Evolutionary conservation across 2,329 filamentous ascomycete species (phyloP), one percentile per base, ranked within the genome.

Genomic region (Trichoderma citrinoviride): DNA sequence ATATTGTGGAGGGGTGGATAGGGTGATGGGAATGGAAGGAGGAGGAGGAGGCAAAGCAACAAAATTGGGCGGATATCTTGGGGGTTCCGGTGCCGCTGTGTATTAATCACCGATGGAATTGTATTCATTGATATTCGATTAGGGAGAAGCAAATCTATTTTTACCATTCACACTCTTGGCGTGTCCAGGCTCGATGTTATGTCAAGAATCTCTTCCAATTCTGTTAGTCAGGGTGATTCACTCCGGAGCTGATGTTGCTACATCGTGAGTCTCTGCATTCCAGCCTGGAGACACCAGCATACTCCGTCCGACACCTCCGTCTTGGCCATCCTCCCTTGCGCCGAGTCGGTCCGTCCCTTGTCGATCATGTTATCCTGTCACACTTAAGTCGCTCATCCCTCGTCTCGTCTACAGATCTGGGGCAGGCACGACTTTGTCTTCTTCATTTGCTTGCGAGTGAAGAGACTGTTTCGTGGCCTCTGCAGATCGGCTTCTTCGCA

Each of bases 121-220:
- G 71, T 71, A 68, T 44, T 68, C 19, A 53, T 66, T 33, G 65
- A 66, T 21, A 21, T 56, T 2, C 56, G 43, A 49, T 50, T 47
- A 62, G 53, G 61, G 40, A 60, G 55, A 49, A 63, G 57, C 29
- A 40, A 46, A 44, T 25, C 19, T 43, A 43, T 44, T 27, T 44
- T 33, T 5, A 33, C 27, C 40, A 43, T 44, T 25, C 33, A 17
- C 19, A 17, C 40, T 56, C 10, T 17, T 15, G 14, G 46, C 46
- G 23, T 25, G 6, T 27, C 14, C 12, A 14, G 33, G 12, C 14
- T 37, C 25, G 12, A 50, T 12, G 5, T 17, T 33, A 7, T 21
- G 3, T 21, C 33, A 37, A 37, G 33, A 10, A 37, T 53, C 1
- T 53, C n/a, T 53, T 12, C 8, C 19, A 17, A 17, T 12, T 3